A percentile compares a stretch with the other conserved stretches of the same genome.
These are phyloP conservation scores for Colletotrichum sp. DNA, from an alignment of 2,329 filamentous ascomycete species.

Conservation along the genomic window DNA sequence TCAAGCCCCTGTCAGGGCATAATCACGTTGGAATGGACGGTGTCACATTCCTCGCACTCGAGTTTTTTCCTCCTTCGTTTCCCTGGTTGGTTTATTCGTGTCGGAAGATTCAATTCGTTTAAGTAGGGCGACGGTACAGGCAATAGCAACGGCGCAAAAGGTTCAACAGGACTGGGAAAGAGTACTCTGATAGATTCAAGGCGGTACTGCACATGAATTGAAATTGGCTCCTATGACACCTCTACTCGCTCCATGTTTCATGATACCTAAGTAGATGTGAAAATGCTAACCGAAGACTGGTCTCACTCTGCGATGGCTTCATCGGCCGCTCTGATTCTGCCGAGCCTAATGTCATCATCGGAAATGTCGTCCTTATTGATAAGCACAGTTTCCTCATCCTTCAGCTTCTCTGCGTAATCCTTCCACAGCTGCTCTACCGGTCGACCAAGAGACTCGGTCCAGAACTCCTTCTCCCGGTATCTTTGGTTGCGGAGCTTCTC, in stretches of 20 bases:
- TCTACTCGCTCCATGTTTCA: neutral
- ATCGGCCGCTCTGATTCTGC: slow-evolving; percentile 8
- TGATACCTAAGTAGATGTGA: neutral
- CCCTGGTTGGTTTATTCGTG: neutral
- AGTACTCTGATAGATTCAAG: slow-evolving; percentile 1
- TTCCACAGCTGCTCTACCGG: slow-evolving; percentile 75
- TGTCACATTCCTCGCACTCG: neutral
- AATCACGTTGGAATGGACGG: neutral
- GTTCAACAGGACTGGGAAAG: slow-evolving; percentile 15
- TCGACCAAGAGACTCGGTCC: slow-evolving; percentile 71
- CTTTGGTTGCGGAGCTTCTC: slow-evolving; percentile 65
- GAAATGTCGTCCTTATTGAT: slow-evolving; percentile 26
- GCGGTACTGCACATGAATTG: neutral
- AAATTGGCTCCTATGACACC: neutral
- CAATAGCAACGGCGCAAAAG: slow-evolving; percentile 8
- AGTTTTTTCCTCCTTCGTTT: neutral
- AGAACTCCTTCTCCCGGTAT: slow-evolving; percentile 71
- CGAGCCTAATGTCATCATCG: slow-evolving; percentile 21
- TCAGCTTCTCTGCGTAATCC: slow-evolving; percentile 62
- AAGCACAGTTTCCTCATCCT: slow-evolving; percentile 22
- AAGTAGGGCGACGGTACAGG: neutral
- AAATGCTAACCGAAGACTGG: neutral
- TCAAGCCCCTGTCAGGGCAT: slow-evolving; percentile 34
- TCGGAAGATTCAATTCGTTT: neutral
- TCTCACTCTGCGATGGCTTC: neutral